These are phyloP conservation scores for Chloranthus sessilifolius DNA, from an alignment of 164 flowering plant genomes.

Conservation along the genomic window DNA sequence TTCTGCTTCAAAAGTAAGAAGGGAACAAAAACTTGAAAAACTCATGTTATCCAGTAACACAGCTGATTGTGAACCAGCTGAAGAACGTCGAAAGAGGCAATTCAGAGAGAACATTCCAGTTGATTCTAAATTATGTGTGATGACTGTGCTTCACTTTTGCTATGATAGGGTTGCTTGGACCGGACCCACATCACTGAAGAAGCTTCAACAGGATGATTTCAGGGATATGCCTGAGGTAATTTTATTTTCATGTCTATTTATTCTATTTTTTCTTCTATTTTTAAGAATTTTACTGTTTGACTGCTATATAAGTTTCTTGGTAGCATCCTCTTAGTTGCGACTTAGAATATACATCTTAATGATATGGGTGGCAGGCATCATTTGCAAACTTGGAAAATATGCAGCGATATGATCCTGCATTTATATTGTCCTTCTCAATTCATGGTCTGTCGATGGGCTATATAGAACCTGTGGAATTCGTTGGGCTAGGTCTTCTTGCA, in stretches of 20 bases:
- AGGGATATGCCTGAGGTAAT: slow-evolving; percentile 31
- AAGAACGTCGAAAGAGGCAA: slow-evolving; percentile 46
- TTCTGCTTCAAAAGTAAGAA: slow-evolving; percentile 47
- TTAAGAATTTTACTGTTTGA: neutral
- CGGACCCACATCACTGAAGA: slow-evolving; percentile 12
- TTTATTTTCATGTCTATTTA: slow-evolving; percentile 2
- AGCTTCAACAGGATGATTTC: slow-evolving; percentile 21
- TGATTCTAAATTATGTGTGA: slow-evolving; percentile 53
- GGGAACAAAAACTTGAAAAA: slow-evolving; percentile 37
- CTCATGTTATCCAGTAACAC: slow-evolving; percentile 17
- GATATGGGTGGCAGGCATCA: slow-evolving; percentile 31
- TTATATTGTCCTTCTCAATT: slow-evolving; percentile 66
- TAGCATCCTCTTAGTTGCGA: slow-evolving; percentile 1
- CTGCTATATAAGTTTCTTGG: neutral
- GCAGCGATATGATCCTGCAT: slow-evolving; percentile 75
- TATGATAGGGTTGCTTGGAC: slow-evolving; percentile 32
- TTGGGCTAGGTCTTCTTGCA: slow-evolving; percentile 80
- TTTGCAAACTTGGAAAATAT: slow-evolving; percentile 17
- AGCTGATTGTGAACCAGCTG: slow-evolving; percentile 29
- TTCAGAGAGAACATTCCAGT: slow-evolving; percentile 74
- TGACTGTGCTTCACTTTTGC: slow-evolving; percentile 65
- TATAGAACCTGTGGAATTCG: slow-evolving; percentile 77
- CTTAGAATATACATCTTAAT: slow-evolving; percentile 8
- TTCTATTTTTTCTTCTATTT: neutral
- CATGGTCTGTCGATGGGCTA: slow-evolving; percentile 60